Evolutionary conservation across 2,329 filamentous ascomycete genomes (phyloP).

Genomic region (Botrytis porri): DNA sequence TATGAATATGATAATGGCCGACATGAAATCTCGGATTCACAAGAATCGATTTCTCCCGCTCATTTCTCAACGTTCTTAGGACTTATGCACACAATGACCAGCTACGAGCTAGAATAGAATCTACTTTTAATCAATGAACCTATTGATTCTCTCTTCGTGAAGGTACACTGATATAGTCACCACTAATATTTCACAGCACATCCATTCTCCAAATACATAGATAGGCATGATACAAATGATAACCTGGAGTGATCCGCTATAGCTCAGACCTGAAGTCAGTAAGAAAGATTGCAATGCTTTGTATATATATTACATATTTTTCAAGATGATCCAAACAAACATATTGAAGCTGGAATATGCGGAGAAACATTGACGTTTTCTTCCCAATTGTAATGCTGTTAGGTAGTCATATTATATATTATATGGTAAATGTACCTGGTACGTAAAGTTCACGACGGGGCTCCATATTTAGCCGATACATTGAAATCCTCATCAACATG

Average conservation of each 20-base stretch:
- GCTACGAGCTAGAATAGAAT: neutral
- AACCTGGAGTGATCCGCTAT: neutral
- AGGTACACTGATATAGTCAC: too few relatives aligned
- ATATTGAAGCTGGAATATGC: neutral
- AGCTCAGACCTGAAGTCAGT: neutral
- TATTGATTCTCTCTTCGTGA: too few relatives aligned
- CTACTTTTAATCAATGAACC: accelerated
- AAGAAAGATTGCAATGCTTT: neutral
- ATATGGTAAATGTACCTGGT: too few relatives aligned
- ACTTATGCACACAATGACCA: neutral
- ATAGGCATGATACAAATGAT: neutral
- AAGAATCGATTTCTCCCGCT: too few relatives aligned
- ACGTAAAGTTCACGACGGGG: neutral
- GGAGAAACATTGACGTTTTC: neutral
- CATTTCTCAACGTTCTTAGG: neutral
- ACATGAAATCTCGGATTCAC: neutral
- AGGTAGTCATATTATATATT: too few relatives aligned
- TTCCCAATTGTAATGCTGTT: neutral
- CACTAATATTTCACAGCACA: accelerated
- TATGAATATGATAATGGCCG: neutral
- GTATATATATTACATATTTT: neutral
- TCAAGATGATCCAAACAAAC: neutral
- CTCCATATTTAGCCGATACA: neutral
- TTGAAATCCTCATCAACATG: neutral
- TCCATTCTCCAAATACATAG: neutral